These are phyloP conservation scores for Podospora bellae-mahoneyi DNA, from an alignment of 495 filamentous ascomycete species.

Conservation along the genomic window DNA sequence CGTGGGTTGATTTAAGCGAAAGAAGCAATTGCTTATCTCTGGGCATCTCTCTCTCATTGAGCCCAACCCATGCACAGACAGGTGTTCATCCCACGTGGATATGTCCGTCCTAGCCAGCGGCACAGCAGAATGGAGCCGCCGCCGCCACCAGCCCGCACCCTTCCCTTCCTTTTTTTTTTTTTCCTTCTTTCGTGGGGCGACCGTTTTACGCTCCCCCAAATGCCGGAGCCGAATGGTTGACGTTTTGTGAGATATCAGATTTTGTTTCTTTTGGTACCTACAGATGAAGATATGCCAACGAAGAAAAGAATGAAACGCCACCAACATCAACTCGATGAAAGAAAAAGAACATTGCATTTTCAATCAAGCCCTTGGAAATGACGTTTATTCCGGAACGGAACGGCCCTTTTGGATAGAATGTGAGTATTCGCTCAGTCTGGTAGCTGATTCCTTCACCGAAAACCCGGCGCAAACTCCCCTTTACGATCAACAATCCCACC, in stretches of 20 bases:
- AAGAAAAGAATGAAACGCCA: background rate
- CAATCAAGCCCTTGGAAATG: background rate
- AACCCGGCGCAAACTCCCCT: background rate
- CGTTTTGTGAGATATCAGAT: background rate
- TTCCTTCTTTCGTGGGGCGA: background rate
- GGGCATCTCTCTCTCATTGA: background rate
- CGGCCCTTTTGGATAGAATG: background rate
- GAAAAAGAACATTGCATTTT: background rate
- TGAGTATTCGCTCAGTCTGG: background rate
- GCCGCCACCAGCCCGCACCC: background rate
- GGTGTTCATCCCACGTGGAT: background rate
- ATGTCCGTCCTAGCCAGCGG: conserved; percentile 3
- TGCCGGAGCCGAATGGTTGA: background rate
- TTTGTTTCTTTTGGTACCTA: background rate
- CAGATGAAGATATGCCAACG: background rate
- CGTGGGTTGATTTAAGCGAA: background rate
- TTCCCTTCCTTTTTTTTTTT: background rate
- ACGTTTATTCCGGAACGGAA: background rate
- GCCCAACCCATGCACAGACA: background rate
- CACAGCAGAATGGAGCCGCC: conserved; percentile 3
- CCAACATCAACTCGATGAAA: background rate
- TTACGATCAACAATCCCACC: background rate
- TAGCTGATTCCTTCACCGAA: background rate
- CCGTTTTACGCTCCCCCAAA: background rate
- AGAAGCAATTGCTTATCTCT: conserved; percentile 2